These are phyloP conservation scores for Leishmania turanica DNA, from an alignment of 208 protist genomes.

Conservation along the genomic window DNA sequence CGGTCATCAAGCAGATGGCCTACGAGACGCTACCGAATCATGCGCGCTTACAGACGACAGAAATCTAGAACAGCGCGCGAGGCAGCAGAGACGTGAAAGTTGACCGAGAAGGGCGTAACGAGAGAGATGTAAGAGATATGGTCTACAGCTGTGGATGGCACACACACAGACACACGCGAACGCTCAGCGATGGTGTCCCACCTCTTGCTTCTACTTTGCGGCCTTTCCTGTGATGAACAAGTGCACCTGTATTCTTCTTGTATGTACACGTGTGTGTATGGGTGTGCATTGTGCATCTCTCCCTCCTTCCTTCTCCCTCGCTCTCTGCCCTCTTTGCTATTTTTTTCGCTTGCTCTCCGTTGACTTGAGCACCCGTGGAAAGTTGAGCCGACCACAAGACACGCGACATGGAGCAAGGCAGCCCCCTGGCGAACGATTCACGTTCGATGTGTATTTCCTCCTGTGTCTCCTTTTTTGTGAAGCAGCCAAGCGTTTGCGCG, in stretches of 20 bases:
- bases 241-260: background rate
- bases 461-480: background rate
- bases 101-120: background rate
- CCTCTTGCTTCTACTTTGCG: background rate
- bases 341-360: constrained; percentile 1
- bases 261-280: background rate
- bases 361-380: background rate
- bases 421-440: background rate
- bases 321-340: background rate
- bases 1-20: constrained; percentile 46
- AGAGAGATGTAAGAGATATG: background rate
- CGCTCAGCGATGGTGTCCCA: background rate
- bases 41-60: background rate
- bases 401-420: background rate
- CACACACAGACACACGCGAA: background rate
- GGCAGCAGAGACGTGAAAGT: background rate
- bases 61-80: background rate
- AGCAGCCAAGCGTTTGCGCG: background rate
- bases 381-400: background rate
- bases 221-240: no score
- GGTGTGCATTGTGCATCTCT: background rate
- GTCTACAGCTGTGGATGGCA: background rate
- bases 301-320: background rate
- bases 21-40: constrained; percentile 42
- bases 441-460: background rate